phyloP scores from a whole-genome alignment of 176 grass and related monocot species.

The Stipa capillata region DNA sequence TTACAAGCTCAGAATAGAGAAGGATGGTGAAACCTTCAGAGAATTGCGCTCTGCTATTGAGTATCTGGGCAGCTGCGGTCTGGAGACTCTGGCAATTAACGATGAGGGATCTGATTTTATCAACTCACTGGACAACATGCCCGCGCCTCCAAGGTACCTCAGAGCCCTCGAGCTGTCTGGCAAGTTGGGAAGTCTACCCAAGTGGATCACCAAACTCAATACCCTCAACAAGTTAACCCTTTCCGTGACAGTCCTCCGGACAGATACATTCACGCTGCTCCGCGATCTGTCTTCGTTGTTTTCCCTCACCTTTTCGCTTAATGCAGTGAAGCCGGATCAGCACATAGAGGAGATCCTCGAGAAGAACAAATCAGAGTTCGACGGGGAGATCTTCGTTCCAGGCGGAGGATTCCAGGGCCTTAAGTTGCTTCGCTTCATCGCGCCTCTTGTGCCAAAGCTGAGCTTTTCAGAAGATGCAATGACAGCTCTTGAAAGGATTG shows the following conservation, averaged over 20 bases:
- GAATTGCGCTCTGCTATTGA: not conserved
- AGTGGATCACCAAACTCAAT: not conserved
- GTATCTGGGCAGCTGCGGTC: conserved; percentile 1
- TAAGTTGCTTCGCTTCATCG: not conserved
- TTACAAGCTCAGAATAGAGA: not conserved
- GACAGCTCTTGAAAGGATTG: not conserved
- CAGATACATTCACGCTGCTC: not conserved
- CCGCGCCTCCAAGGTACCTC: not conserved
- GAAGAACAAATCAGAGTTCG: not conserved
- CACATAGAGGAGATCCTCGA: not conserved
- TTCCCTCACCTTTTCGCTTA: not conserved
- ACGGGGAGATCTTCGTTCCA: conserved; percentile 4
- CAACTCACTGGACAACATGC: not conserved
- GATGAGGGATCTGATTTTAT: not conserved
- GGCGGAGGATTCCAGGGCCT: not conserved
- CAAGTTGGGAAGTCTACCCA: not conserved
- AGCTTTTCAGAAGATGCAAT: not conserved
- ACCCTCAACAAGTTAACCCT: not conserved
- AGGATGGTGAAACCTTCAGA: not conserved
- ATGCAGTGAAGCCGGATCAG: not conserved
- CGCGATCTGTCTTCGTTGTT: not conserved
- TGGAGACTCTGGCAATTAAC: not conserved
- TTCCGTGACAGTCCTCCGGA: not conserved
- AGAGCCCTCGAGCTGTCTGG: not conserved
- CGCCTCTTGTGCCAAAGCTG: not conserved